A percentile compares a stretch with the other conserved stretches of the same genome.
phyloP scores from a whole-genome alignment of 805 yeast genomes.

The Clavispora asparagi region DNA sequence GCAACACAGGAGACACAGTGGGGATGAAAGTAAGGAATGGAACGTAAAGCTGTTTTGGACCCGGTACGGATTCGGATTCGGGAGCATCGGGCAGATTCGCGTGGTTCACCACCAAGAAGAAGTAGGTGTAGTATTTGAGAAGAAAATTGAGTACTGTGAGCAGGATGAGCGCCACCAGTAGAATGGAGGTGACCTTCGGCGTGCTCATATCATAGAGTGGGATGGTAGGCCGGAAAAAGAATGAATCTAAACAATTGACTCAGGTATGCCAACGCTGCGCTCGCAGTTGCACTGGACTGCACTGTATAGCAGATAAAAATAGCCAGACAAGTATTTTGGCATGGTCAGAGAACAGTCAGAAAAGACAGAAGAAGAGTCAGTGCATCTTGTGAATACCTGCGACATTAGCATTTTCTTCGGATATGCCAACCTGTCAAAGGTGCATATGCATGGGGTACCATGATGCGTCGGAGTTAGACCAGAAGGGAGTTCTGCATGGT shows the following conservation, averaged over 20 bases:
- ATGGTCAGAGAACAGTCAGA: neutral
- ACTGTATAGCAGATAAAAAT: neutral
- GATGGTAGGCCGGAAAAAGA: neutral
- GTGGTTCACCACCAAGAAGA: conserved; percentile 28
- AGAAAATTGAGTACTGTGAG: conserved; percentile 29
- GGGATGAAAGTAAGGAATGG: conserved; percentile 49
- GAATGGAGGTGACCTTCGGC: conserved; percentile 30
- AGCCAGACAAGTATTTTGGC: neutral
- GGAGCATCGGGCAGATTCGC: conserved; percentile 22
- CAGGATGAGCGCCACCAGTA: conserved; percentile 28
- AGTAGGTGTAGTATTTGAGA: conserved; percentile 34
- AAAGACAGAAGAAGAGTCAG: no score
- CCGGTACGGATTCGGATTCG: conserved; percentile 35
- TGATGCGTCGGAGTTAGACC: neutral
- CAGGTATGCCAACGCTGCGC: neutral
- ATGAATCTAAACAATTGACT: no score
- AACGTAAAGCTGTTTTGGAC: conserved; percentile 43
- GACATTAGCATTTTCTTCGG: no score
- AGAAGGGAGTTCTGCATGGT: neutral
- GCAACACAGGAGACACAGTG: conserved; percentile 31
- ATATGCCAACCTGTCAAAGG: neutral
- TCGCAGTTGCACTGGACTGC: neutral
- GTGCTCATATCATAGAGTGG: conserved; percentile 20
- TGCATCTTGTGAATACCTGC: no score
- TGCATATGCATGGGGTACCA: neutral